phyloP scores from a whole-genome alignment of 2,329 filamentous ascomycete species.

The Didymella keratinophila region DNA sequence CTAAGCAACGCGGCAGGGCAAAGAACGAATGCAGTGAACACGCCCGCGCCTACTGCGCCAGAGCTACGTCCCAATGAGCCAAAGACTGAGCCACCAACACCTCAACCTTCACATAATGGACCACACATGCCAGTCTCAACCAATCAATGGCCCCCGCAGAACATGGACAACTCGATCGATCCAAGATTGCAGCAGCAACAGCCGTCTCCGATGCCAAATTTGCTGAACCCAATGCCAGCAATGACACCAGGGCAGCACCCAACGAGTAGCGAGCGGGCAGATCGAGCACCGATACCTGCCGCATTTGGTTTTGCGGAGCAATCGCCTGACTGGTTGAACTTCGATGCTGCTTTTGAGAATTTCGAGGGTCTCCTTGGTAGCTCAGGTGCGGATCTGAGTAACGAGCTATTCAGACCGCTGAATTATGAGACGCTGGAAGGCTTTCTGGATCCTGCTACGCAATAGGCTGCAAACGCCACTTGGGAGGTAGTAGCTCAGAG shows the following conservation, averaged over 20 bases:
- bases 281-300: constrained; percentile 37
- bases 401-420: constrained; percentile 49
- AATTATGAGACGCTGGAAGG: constrained; percentile 48
- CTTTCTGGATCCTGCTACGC: constrained; percentile 40
- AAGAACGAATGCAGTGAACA: constrained; percentile 47
- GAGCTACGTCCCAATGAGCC: constrained; percentile 30
- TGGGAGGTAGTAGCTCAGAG: too few relatives aligned
- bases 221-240: constrained; percentile 41
- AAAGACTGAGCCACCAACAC: constrained; percentile 32
- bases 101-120: constrained; percentile 27
- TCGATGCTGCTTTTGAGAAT: constrained; percentile 52
- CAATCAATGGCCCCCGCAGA: constrained; percentile 36
- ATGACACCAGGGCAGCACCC: constrained; percentile 48
- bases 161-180: constrained; percentile 42
- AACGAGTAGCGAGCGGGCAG: constrained; percentile 47
- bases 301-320: constrained; percentile 44
- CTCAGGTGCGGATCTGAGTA: constrained; percentile 49
- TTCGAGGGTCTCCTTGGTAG: constrained; percentile 51
- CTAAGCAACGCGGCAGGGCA: constrained; percentile 50
- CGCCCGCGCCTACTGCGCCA: constrained; percentile 36
- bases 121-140: constrained; percentile 22
- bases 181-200: constrained; percentile 44
- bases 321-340: constrained; percentile 51
- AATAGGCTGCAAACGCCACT: background rate
- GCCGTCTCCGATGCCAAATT: constrained; percentile 39